These are phyloP conservation scores for Elsinoe arachidis DNA, from an alignment of 2,329 filamentous ascomycete species.

Conservation along the genomic window DNA sequence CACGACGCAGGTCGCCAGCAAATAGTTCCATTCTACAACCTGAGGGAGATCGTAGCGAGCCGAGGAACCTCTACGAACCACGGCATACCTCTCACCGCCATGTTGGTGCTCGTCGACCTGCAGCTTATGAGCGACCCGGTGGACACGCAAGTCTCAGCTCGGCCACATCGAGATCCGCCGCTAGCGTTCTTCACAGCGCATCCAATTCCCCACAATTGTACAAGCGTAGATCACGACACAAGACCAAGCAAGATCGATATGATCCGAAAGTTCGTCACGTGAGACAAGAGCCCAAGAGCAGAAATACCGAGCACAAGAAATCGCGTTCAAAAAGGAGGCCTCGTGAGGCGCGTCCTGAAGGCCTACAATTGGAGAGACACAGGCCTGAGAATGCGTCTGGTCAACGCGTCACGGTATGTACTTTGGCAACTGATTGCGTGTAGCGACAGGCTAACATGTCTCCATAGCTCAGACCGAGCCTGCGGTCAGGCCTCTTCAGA, in stretches of 20 bases:
- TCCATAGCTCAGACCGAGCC: not conserved
- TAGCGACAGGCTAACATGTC: not conserved
- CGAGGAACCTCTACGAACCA: not conserved
- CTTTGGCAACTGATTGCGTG: not conserved
- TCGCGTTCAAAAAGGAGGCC: not conserved
- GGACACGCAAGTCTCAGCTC: not conserved
- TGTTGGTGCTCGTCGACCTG: not conserved
- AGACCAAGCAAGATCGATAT: constrained; percentile 40
- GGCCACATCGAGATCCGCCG: not conserved
- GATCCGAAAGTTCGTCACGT: constrained; percentile 25
- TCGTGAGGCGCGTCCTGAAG: not conserved
- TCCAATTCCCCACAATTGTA: constrained; percentile 21
- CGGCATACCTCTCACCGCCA: not conserved
- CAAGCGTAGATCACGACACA: constrained; percentile 37
- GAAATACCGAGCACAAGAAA: constrained; percentile 12
- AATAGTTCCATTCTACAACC: not conserved
- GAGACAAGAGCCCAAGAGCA: constrained; percentile 27
- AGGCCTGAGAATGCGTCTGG: not conserved
- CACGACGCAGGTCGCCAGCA: not conserved
- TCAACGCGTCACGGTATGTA: not conserved
- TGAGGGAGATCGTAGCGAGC: not conserved
- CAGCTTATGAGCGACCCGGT: not conserved
- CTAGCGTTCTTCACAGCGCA: not conserved
- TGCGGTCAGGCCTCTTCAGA: constrained; percentile 1
- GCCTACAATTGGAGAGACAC: not conserved